These are phyloP conservation scores for Stramenopiles sp. DNA, from an alignment of 352 stramenopile genomes.

Conservation along the genomic window DNA sequence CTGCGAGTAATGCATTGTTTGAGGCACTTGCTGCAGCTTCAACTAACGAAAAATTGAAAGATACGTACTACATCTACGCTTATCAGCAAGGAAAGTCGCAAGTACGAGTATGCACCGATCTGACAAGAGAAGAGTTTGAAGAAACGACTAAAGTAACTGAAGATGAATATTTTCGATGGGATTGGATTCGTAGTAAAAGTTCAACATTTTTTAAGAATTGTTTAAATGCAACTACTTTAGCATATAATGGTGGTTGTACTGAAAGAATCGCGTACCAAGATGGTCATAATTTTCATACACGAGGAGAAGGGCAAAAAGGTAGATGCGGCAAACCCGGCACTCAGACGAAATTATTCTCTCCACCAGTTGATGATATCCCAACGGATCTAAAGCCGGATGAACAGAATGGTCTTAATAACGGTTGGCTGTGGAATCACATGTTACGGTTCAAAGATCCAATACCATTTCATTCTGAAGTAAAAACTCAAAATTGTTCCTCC, in stretches of 20 bases:
- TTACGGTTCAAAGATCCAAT: not conserved
- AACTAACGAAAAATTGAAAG: not conserved
- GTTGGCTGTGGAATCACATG: conserved; percentile 4
- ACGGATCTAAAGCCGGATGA: too few relatives aligned
- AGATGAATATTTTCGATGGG: not conserved
- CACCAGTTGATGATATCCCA: not conserved
- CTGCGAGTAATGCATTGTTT: not conserved
- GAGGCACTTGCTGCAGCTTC: not conserved
- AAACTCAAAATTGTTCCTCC: not conserved
- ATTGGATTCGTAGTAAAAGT: not conserved
- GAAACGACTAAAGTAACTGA: not conserved
- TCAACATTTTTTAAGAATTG: not conserved
- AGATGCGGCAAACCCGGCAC: not conserved
- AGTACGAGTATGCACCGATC: not conserved
- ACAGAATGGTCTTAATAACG: not conserved
- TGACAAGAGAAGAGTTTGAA: not conserved
- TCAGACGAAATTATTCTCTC: not conserved
- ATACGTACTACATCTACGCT: conserved; percentile 1
- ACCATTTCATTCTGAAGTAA: not conserved
- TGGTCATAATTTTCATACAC: not conserved
- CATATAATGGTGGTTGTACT: conserved; percentile 6
- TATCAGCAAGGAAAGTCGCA: not conserved
- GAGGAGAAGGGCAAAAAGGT: not conserved
- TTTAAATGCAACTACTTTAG: not conserved
- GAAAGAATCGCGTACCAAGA: not conserved